phyloP scores from a whole-genome alignment of 148 eudicot genomes.

The Amaranthus hypochondriacus region DNA sequence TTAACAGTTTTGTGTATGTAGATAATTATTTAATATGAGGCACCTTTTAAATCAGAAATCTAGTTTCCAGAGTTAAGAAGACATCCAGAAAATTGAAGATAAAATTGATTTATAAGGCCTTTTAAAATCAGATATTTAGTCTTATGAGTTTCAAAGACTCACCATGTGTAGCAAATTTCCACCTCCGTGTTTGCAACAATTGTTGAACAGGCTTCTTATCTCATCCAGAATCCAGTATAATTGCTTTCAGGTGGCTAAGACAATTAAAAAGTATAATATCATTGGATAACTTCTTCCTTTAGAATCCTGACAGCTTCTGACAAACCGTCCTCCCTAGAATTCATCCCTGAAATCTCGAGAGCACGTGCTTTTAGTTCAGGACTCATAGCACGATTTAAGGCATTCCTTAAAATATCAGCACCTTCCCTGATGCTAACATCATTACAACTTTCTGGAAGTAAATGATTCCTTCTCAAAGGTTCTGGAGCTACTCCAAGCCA shows the following conservation, averaged over 20 bases:
- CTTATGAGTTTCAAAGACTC: neutral
- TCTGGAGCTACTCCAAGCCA: slow-evolving; percentile 95
- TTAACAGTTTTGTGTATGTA: neutral
- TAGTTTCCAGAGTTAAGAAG: neutral
- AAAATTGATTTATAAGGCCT: too few relatives aligned
- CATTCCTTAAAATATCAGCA: slow-evolving; percentile 41
- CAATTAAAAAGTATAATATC: slow-evolving; percentile 5
- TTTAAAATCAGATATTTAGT: too few relatives aligned
- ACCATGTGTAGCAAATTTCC: neutral
- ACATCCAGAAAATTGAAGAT: too few relatives aligned
- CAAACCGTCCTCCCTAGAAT: slow-evolving; percentile 65
- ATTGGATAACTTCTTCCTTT: slow-evolving; percentile 37
- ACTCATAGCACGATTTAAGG: slow-evolving; percentile 52
- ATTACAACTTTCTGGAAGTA: slow-evolving; percentile 59
- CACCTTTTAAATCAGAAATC: neutral
- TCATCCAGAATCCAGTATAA: neutral
- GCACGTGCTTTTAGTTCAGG: slow-evolving; percentile 55
- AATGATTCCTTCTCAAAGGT: slow-evolving; percentile 50
- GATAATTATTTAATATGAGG: slow-evolving; percentile 2
- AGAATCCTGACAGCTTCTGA: slow-evolving; percentile 48
- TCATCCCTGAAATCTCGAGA: slow-evolving; percentile 45
- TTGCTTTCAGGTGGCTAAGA: neutral
- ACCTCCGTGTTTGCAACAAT: neutral
- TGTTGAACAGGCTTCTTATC: neutral
- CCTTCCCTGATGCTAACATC: slow-evolving; percentile 45